Base-by-base conservation (phyloP, 2,329 filamentous ascomycete genomes). In the Colletotrichum cordylinicola region DNA sequence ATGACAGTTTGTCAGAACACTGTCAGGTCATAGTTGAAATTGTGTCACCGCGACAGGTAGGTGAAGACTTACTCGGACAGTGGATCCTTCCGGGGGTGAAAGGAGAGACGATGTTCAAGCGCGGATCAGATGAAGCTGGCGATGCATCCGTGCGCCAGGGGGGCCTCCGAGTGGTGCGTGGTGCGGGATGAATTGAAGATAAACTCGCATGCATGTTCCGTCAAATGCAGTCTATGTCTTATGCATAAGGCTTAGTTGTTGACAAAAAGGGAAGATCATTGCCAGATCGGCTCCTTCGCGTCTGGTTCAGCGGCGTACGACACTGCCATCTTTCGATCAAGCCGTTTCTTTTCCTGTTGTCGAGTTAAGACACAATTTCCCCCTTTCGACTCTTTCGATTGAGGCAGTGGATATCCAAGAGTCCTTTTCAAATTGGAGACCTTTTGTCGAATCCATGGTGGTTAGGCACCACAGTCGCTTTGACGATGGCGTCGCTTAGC, bases 1-100 rank as follows among this genome's bases (percentile, higher is more conserved):
- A 27, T 74, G 72, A 74, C 72, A 74, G 37, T 74, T 62, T 74
- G 72, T 71, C 72, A 74, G 52, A 52, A 29, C 21, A 39, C 67
- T 74, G 72, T 67, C 67, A 71, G 52, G 52, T 37, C 29, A 18
- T 33, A 31, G 52, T 31, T n/a, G 18, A 67, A 29, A 52, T 62
- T 37, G 31, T 74, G 72, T 74, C 72, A 71, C 67, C 29, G 67
- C 29, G 61, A 67, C 35, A 71, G 67, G 35, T 55, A 74, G n/a
- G 21, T 18, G 13, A 39, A n/a, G 24, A 24, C 31, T 31, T 37
- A 27, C 61, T 43, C 27, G 12, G 55, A 72, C 62, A 27, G n/a
- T 21, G 61, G 39, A n/a, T 24, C 37, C 7, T 12, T 33, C 55
- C 56, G 7, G 33, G 70, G 43, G 21, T 48, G 56, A 35, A 24